phyloP scores from a whole-genome alignment of 352 stramenopile species.

The Globisporangium cederbergense region DNA sequence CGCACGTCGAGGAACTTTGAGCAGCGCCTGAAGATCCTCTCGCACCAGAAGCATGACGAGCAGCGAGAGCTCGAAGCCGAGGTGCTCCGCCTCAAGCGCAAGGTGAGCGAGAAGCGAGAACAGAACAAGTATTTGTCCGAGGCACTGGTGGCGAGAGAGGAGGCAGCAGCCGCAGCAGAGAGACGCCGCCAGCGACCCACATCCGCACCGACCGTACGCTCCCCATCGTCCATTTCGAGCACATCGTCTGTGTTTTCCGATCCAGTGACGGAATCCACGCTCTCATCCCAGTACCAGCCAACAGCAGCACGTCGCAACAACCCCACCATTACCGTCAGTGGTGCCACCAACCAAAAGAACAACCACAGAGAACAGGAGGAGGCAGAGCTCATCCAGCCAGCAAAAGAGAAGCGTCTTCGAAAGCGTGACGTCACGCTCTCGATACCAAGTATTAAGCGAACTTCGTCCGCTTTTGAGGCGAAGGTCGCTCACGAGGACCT shows the following conservation, averaged over 20 bases:
- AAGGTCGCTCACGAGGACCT: conserved; percentile 10
- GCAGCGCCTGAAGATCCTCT: conserved; percentile 36
- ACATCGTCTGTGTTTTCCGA: conserved; percentile 13
- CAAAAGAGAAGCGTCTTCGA: conserved; percentile 17
- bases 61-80: conserved; percentile 31
- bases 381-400: conserved; percentile 9
- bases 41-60: conserved; percentile 42
- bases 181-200: background rate
- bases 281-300: conserved; percentile 20
- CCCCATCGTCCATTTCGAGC: conserved; percentile 10
- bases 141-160: conserved; percentile 33
- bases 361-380: background rate
- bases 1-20: conserved; percentile 51
- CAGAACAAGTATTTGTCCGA: conserved; percentile 60
- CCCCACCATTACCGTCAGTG: background rate
- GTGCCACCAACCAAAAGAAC: background rate
- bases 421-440: conserved; percentile 31
- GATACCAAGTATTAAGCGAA: conserved; percentile 23
- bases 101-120: conserved; percentile 48
- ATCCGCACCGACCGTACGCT: background rate
- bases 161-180: conserved; percentile 2
- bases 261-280: conserved; percentile 8
- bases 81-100: conserved; percentile 35
- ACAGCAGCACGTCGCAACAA: conserved; percentile 14
- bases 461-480: background rate